Base-by-base conservation (phyloP, 208 protist genomes). In the Leishmania arabica region DNA sequence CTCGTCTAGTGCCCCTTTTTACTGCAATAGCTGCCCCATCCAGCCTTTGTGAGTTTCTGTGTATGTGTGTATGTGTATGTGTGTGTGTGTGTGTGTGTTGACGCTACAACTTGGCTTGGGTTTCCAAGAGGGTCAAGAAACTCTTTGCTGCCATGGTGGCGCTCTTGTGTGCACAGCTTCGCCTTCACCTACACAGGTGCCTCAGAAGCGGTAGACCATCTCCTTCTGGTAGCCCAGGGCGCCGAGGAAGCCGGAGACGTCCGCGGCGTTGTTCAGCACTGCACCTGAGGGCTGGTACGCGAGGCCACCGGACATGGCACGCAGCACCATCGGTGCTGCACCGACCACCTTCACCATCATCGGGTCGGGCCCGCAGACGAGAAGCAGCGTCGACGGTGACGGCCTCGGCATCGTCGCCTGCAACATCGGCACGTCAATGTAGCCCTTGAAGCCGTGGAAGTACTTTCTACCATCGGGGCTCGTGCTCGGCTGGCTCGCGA, bases 331-430 rank as follows among this genome's bases (percentile, higher is more conserved):
- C 54, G 84, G 83, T 3, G 92, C 81, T 5, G 91, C 69, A 54
- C 95, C 95, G 65, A 88, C 86, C 3, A 98, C 79, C 68, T 89
- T 88, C 58, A 85, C 85, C 91, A 98, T 95, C 93, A 98, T 97
- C 66, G 65, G 82, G 80, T 96, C 92, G 5, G 95, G 95, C 19
- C 96, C 96, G 81, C 95, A 98, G 58, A 98, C 90, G 60, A 98
- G 87, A 54, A 97, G 79, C 21, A 97, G 72, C 70, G 95, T 98
- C 37, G 85, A 84, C 45, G 90, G 82, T 11, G 87, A 78, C n/a
- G 93, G 92, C 71, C 86, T 78, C 21, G 94, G 94, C 89, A 98
- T 96, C 64, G 89, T 95, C 37, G 90, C 87, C 85, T 89, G 84
- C 54, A 98, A 68, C 85, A 97, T 80, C 27, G 93, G 77, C 15